Evolutionary conservation across 1,139 yeast species (phyloP), one percentile per base, ranked within the genome.

Genomic region (Ogataea hybrid): DNA sequence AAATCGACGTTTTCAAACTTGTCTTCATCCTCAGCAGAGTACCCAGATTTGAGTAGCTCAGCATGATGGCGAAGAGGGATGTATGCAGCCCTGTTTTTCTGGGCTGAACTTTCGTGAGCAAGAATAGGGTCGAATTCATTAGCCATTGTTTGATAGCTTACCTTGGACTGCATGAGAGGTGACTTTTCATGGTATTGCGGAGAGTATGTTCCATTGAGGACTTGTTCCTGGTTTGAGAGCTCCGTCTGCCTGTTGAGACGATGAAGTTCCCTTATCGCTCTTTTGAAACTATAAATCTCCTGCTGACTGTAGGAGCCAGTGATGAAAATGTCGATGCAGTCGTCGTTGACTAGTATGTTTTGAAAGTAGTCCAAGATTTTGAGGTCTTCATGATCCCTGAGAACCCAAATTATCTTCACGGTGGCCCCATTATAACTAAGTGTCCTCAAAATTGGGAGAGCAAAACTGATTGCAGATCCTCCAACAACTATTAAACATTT

Each of bases 391-490:
- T 79, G 83, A 57, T 90, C 96, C 54, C 89, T 75, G 23, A 88
- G 79, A 5, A 90, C 96, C 97, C 97, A 90, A 6, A 89, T 73
- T 48, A 89, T 71, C 55, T 87, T 84, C 9, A 77, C 80, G 14
- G 82, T 82, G 9, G 87, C 78, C 15, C 96, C 95, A 54, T 84
- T 83, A 53, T 82, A 81, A 57, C 81, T 81, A 65, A 87, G 70
- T 2, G 82, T 80, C 50, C 96, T 70, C 47, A 87, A 65, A n/a
- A 88, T 69, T 0, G 96, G 95, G 17, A 89, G 73, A 0, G 87
- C 89, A 66, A 82, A 83, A 11, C 89, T 82, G 35, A 84, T 81
- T 3, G 90, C 90, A 1, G 88, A 79, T 0, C 94, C 94, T 5
- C 94, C 94, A 29, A 81, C 76, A 1, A 84, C 84, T 43, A 84